phyloP scores from a whole-genome alignment of 2,329 filamentous ascomycete species.

The Bipolaris cookei region DNA sequence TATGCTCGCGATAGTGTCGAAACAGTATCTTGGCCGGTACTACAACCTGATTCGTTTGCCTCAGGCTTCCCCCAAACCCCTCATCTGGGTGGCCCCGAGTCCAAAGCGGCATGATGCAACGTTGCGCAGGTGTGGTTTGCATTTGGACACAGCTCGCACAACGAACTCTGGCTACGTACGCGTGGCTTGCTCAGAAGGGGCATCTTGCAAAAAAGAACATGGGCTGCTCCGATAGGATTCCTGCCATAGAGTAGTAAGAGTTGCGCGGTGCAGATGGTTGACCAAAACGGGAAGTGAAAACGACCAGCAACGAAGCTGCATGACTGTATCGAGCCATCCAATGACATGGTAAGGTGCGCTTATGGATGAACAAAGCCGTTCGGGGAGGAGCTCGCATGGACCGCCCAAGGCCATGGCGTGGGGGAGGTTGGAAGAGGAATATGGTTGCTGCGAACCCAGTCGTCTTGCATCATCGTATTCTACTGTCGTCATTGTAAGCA shows the following conservation, averaged over 20 bases:
- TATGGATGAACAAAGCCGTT: conserved; percentile 7
- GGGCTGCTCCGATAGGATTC: conserved; percentile 15
- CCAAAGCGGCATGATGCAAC: conserved; percentile 35
- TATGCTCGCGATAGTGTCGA: conserved; percentile 22
- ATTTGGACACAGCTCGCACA: conserved; percentile 19
- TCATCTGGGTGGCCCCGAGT: conserved; percentile 16
- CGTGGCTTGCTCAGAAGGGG: conserved; percentile 24
- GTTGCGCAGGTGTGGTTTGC: conserved; percentile 25
- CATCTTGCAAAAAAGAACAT: conserved; percentile 17
- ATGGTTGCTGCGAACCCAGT: neutral
- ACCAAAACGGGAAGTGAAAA: conserved; percentile 9
- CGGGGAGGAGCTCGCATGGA: neutral
- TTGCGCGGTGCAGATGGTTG: conserved; percentile 28
- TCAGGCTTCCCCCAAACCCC: conserved; percentile 16
- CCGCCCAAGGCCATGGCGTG: too few species aligned
- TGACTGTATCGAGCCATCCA: conserved; percentile 41
- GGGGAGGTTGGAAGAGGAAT: conserved; percentile 8
- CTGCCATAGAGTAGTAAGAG: conserved; percentile 11
- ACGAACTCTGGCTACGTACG: neutral
- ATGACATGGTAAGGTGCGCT: conserved; percentile 21
- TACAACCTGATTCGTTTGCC: conserved; percentile 16
- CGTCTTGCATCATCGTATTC: neutral
- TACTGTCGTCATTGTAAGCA: neutral
- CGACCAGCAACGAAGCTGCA: conserved; percentile 33
- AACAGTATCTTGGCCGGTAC: conserved; percentile 6